These are phyloP conservation scores for Betula pendula DNA, from an alignment of 306 rosid genomes.

Conservation along the genomic window DNA sequence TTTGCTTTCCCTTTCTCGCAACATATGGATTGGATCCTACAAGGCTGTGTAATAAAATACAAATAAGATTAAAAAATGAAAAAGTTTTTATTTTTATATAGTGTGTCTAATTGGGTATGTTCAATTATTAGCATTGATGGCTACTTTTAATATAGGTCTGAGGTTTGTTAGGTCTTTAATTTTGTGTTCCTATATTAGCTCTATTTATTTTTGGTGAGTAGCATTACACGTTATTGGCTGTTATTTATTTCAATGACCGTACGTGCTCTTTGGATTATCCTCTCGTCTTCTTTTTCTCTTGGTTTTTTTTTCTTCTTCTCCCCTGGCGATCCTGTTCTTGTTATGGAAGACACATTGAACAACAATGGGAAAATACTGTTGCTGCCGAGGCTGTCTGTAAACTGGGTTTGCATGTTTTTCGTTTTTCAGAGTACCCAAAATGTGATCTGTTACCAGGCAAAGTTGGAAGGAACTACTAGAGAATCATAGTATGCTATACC, in stretches of 20 bases:
- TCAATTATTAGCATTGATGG: conserved; percentile 4
- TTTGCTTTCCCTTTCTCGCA: not conserved
- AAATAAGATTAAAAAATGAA: too few relatives aligned
- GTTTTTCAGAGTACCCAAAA: too few relatives aligned
- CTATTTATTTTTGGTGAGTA: not conserved
- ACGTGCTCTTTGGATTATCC: conserved; percentile 42
- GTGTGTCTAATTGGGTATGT: not conserved
- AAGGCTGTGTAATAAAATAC: not conserved
- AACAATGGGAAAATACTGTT: not conserved
- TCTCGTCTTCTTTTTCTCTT: too few relatives aligned
- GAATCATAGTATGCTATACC: too few relatives aligned
- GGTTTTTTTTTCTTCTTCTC: too few relatives aligned
- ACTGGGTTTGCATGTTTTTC: not conserved
- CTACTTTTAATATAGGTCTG: not conserved
- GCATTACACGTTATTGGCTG: not conserved
- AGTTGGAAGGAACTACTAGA: too few relatives aligned
- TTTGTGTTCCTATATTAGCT: not conserved
- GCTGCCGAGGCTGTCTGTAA: not conserved
- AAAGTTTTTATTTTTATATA: too few relatives aligned
- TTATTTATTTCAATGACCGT: not conserved
- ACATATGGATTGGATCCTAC: not conserved
- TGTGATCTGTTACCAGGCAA: too few relatives aligned
- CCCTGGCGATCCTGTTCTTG: not conserved
- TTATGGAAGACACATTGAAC: not conserved
- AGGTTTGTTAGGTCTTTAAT: not conserved